These are phyloP conservation scores for Alnus rubra DNA, from an alignment of 306 rosid genomes.

Conservation along the genomic window DNA sequence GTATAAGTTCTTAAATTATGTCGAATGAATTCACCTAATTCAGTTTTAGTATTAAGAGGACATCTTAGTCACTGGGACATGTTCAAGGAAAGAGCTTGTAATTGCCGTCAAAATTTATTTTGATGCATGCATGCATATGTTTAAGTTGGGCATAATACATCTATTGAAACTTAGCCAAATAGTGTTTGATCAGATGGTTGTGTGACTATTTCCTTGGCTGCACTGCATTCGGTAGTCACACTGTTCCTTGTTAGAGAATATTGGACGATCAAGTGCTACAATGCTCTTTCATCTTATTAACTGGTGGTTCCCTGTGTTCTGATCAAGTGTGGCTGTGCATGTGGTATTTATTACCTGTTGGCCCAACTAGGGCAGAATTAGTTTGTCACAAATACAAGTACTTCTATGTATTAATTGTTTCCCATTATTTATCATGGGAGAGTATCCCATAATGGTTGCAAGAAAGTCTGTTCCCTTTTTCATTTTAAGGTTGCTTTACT, in stretches of 20 bases:
- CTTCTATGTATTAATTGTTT: neutral
- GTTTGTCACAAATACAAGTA: neutral
- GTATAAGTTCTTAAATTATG: neutral
- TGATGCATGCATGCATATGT: neutral
- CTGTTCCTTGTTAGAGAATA: neutral
- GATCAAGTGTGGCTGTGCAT: neutral
- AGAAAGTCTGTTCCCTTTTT: neutral
- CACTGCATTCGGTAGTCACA: neutral
- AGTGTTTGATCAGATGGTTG: neutral
- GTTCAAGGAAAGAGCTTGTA: neutral
- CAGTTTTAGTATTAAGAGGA: neutral
- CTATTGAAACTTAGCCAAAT: neutral
- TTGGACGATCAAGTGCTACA: conserved; percentile 5
- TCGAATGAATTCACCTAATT: neutral
- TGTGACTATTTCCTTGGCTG: neutral
- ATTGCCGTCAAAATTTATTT: neutral
- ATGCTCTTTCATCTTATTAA: neutral
- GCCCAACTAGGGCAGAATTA: neutral
- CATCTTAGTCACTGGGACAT: neutral
- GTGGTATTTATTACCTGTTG: neutral
- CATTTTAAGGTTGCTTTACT: neutral
- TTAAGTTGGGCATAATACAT: neutral
- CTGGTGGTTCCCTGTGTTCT: neutral
- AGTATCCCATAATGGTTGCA: neutral
- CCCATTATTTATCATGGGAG: neutral